A percentile compares a stretch with the other conserved stretches of the same genome.
Conservation (phyloP, 495 filamentous ascomycete genomes). For the Aspergillus cristatus region DNA sequence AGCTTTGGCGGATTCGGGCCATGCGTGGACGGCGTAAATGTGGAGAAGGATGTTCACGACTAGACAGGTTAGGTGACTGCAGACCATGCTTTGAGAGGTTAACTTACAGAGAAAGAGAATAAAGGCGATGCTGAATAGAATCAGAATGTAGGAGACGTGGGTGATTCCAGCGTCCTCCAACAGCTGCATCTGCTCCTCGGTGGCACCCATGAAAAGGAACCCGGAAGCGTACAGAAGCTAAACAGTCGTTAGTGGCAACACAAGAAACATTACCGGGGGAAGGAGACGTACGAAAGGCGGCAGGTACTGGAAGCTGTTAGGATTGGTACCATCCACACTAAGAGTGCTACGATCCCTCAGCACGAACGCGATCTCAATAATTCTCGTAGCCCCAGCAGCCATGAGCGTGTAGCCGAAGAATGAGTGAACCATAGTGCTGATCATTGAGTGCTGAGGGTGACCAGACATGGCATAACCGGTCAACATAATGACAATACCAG, state of each 20-base stretch:
- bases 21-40: conserved; percentile 62
- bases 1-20: conserved; percentile 35
- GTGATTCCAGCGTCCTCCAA: conserved; percentile 64
- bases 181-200: conserved; percentile 87
- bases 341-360: conserved; percentile 58
- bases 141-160: conserved; percentile 83
- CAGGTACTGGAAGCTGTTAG: conserved; percentile 87
- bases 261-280: neutral
- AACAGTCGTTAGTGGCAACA: conserved; percentile 1
- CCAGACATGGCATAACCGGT: conserved; percentile 94
- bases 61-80: conserved; percentile 7
- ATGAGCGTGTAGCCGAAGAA: conserved; percentile 94
- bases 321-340: conserved; percentile 49
- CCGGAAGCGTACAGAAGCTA: conserved; percentile 88
- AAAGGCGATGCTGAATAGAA: conserved; percentile 84
- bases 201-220: conserved; percentile 95
- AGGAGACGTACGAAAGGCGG: conserved; percentile 71
- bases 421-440: conserved; percentile 85
- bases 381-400: conserved; percentile 71
- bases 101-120: conserved; percentile 75
- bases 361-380: conserved; percentile 88
- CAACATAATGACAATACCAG: conserved; percentile 77
- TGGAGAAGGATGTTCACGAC: conserved; percentile 76
- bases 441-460: conserved; percentile 70
- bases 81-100: neutral